phyloP scores from a whole-genome alignment of 352 stramenopile species.

The Phytophthora foliorum region DNA sequence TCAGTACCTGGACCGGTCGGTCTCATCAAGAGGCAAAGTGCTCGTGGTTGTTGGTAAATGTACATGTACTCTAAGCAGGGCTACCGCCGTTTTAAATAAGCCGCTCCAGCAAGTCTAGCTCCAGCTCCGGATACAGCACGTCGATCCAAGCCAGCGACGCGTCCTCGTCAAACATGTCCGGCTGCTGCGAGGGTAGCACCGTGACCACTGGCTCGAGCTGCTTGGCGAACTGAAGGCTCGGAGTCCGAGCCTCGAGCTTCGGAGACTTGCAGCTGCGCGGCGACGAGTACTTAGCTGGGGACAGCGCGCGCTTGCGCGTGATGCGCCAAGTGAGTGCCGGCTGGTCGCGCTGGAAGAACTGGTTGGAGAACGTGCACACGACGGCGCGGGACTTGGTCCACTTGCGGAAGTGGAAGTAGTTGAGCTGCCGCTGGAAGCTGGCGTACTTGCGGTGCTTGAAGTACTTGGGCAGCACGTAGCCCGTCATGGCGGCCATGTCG shows the following conservation, averaged over 20 bases:
- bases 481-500: constrained; percentile 78
- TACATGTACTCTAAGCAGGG: constrained; percentile 15
- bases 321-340: constrained; percentile 72
- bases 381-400: constrained; percentile 79
- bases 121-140: constrained; percentile 70
- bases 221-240: constrained; percentile 18
- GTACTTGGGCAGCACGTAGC: constrained; percentile 90
- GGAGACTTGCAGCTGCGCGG: background rate
- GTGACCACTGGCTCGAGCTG: constrained; percentile 25
- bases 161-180: constrained; percentile 28
- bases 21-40: constrained; percentile 4
- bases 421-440: constrained; percentile 91
- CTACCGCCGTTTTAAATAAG: constrained; percentile 37
- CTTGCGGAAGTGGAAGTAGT: constrained; percentile 94
- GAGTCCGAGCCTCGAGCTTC: constrained; percentile 1
- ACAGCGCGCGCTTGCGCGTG: constrained; percentile 60
- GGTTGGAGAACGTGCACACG: constrained; percentile 85
- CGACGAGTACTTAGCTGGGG: constrained; percentile 16
- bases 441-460: constrained; percentile 94
- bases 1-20: constrained; percentile 11
- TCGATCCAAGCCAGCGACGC: constrained; percentile 67
- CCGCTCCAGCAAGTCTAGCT: constrained; percentile 41
- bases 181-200: constrained; percentile 10
- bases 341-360: constrained; percentile 69
- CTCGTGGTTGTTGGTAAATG: constrained; percentile 7